phyloP scores from a whole-genome alignment of 306 rosid species.

The Cercis canadensis region DNA sequence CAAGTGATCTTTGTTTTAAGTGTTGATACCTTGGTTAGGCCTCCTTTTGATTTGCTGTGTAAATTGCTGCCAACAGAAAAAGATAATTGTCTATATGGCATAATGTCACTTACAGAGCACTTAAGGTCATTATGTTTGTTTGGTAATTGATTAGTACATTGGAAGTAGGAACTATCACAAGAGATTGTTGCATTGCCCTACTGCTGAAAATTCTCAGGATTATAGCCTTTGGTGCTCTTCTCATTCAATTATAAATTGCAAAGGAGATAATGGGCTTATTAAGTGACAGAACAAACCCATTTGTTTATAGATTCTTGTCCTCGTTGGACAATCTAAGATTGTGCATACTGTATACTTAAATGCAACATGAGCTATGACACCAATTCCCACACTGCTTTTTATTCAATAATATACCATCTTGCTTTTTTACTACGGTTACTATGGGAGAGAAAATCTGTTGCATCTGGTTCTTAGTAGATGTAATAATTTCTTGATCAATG shows the following conservation, averaged over 20 bases:
- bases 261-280: no score
- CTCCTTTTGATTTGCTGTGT: not conserved
- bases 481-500: slow-evolving; percentile 34
- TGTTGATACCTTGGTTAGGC: slow-evolving; percentile 8
- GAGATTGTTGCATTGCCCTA: no score
- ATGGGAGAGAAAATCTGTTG: slow-evolving; percentile 21
- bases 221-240: no score
- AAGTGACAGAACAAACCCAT: no score
- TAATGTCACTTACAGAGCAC: not conserved
- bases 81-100: not conserved
- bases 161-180: not conserved
- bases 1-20: not conserved
- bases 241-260: no score
- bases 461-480: slow-evolving; percentile 29
- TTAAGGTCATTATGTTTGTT: no score
- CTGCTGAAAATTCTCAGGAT: no score
- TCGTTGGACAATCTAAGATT: no score
- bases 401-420: slow-evolving; percentile 8
- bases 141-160: no score
- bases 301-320: no score
- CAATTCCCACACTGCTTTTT: slow-evolving; percentile 3
- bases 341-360: not conserved
- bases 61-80: not conserved
- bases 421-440: slow-evolving; percentile 7
- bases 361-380: not conserved